Evolutionary conservation across 2,329 filamentous ascomycete species (phyloP), one percentile per base, ranked within the genome.

Genomic region (Exophiala aquamarina): DNA sequence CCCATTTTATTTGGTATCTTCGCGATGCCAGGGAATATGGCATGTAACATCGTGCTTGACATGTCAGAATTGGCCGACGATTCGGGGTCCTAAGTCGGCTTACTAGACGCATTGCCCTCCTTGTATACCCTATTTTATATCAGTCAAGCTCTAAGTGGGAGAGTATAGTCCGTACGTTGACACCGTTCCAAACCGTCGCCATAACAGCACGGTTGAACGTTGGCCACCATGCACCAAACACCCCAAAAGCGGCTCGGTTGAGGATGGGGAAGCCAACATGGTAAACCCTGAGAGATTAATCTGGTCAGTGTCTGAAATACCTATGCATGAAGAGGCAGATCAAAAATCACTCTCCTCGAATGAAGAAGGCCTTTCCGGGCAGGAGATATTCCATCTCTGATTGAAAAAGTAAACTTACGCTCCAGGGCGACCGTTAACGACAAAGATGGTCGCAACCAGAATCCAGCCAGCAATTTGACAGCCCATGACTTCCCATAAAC

Each of bases 401-500:
- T n/a, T n/a, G n/a, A n/a, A n/a, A n/a, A n/a, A n/a, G n/a, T n/a
- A n/a, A n/a, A n/a, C n/a, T n/a, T n/a, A n/a, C n/a, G 70, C 70
- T 4, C 71, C 70, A 10, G 66, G 62, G 11, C 70, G 63, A 3
- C 71, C 69, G 49, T 73, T 74, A 13, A 73, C 56, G 1, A 66
- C 65, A 57, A 74, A 71, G 40, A 51, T 89, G 23, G 11, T 11
- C 26, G 66, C 66, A 45, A 70, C 66, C 9, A 75, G 59, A 17
- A 66, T 59, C 28, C 72, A 66, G 32, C 74, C 75, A 3, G 63
- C 69, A 21, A 69, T 58, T 34, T 65, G 57, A 59, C 70, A 66
- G 39, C 57, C 70, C 23, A 77, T 49, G 11, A 68, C 66, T 55
- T 77, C 73, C 74, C 74, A 78, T 66, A 76, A 74, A 32, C 65